Conservation (phyloP, 805 yeast species). For the Candida coquimbonensis region DNA sequence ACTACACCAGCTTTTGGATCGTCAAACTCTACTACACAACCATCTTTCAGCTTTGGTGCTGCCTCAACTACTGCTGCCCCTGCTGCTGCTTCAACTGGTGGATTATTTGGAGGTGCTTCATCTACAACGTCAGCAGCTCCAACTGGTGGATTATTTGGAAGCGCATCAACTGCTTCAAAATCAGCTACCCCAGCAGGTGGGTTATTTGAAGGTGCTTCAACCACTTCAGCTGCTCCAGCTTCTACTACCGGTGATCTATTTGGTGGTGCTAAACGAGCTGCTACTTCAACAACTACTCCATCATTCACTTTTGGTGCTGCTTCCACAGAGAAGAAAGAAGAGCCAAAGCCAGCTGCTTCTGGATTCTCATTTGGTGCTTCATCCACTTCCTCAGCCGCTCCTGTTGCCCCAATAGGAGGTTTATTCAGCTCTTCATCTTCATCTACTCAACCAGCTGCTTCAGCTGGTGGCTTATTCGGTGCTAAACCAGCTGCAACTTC, state of each 20-base stretch:
- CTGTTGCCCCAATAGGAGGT: too few species aligned
- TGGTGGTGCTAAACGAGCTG: neutral
- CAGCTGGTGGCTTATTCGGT: too few species aligned
- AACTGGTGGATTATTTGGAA: neutral
- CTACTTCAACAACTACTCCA: neutral
- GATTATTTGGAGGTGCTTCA: neutral
- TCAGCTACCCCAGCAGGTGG: neutral
- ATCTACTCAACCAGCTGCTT: neutral
- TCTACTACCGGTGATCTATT: conserved; percentile 2
- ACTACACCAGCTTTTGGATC: conserved; percentile 9
- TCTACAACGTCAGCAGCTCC: neutral
- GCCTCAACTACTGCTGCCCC: neutral
- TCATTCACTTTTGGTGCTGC: neutral
- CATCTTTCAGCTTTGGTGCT: conserved; percentile 14
- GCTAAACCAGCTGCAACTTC: neutral
- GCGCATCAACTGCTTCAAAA: neutral
- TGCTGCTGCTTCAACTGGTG: neutral
- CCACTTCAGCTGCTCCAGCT: conserved; percentile 16
- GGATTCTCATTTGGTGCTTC: neutral
- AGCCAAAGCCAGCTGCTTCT: neutral
- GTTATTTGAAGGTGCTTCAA: neutral
- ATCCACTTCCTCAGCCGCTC: neutral
- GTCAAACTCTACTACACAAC: conserved; percentile 2
- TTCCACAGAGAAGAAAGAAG: neutral
- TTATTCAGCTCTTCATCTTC: neutral